A percentile compares a stretch with the other conserved stretches of the same genome.
phyloP scores from a whole-genome alignment of 371 early-diverging fungal species.

The Actinomortierella ambigua region DNA sequence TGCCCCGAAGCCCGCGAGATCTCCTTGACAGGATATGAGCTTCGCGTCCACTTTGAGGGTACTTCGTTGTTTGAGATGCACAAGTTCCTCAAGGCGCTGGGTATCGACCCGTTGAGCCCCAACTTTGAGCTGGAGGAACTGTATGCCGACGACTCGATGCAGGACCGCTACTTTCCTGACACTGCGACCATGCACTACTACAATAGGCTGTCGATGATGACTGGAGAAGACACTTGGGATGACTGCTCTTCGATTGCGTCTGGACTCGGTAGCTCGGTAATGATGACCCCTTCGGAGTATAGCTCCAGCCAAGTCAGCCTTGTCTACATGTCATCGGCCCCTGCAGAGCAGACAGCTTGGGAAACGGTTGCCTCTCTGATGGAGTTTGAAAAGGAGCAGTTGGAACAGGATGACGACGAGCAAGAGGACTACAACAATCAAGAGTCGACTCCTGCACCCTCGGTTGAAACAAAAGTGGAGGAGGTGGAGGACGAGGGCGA shows the following conservation, averaged over 20 bases:
- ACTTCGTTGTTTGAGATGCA: conserved; percentile 38
- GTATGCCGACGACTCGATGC: conserved; percentile 10
- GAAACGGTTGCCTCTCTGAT: conserved; percentile 11
- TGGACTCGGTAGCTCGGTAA: conserved; percentile 24
- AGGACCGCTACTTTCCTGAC: conserved; percentile 35
- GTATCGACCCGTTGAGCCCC: conserved; percentile 37
- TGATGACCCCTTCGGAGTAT: conserved; percentile 33
- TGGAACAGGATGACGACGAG: too few species aligned
- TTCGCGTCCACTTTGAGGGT: conserved; percentile 32
- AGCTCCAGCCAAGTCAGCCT: conserved; percentile 28
- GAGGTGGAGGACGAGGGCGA: neutral
- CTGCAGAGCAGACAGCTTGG: conserved; percentile 31
- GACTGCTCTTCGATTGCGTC: conserved; percentile 9
- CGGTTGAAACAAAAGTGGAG: neutral
- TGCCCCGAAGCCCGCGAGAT: conserved; percentile 43
- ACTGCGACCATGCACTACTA: conserved; percentile 24
- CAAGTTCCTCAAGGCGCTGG: conserved; percentile 24
- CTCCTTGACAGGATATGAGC: conserved; percentile 38
- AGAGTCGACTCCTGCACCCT: neutral
- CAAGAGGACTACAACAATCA: too few species aligned
- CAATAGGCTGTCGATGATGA: conserved; percentile 22
- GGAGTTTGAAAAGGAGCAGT: too few species aligned
- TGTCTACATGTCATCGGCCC: conserved; percentile 16
- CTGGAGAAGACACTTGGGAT: conserved; percentile 40
- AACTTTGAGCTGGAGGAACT: conserved; percentile 39